These are phyloP conservation scores for Nissolia schottii DNA, from an alignment of 306 rosid species.

Conservation along the genomic window DNA sequence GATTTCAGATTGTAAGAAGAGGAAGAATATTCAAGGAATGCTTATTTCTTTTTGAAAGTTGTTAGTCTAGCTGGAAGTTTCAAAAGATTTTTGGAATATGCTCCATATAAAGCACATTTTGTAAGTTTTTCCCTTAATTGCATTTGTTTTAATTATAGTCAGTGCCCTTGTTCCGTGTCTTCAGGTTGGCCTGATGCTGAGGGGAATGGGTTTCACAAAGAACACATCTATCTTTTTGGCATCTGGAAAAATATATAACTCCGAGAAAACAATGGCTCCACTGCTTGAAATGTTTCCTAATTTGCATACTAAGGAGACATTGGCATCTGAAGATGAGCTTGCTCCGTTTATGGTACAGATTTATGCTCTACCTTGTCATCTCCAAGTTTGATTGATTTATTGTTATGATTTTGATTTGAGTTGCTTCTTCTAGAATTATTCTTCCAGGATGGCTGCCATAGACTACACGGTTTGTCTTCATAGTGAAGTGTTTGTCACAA, in stretches of 20 bases:
- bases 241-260: slow-evolving; percentile 82
- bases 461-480: slow-evolving; percentile 98
- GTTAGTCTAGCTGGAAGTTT: slow-evolving; percentile 15
- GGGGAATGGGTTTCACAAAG: slow-evolving; percentile 92
- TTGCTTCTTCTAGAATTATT: slow-evolving; percentile 65
- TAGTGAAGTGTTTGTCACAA: slow-evolving; percentile 97
- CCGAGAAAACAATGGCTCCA: slow-evolving; percentile 83
- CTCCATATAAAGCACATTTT: background rate
- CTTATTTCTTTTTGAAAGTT: slow-evolving; percentile 4
- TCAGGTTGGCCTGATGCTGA: slow-evolving; percentile 96
- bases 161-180: slow-evolving; percentile 28
- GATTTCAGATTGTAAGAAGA: background rate
- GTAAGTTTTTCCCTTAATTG: background rate
- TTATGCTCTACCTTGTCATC: background rate
- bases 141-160: slow-evolving; percentile 1
- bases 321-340: slow-evolving; percentile 81
- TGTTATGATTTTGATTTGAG: slow-evolving; percentile 39
- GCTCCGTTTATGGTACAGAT: slow-evolving; percentile 60
- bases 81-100: background rate
- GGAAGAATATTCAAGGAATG: background rate
- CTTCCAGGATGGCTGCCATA: slow-evolving; percentile 99
- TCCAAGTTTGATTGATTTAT: slow-evolving; percentile 6
- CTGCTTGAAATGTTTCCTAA: slow-evolving; percentile 88
- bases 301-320: slow-evolving; percentile 79
- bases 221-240: slow-evolving; percentile 88